Evolutionary conservation across 495 filamentous ascomycete species (phyloP).

Genomic region (Cairneyella variabilis): DNA sequence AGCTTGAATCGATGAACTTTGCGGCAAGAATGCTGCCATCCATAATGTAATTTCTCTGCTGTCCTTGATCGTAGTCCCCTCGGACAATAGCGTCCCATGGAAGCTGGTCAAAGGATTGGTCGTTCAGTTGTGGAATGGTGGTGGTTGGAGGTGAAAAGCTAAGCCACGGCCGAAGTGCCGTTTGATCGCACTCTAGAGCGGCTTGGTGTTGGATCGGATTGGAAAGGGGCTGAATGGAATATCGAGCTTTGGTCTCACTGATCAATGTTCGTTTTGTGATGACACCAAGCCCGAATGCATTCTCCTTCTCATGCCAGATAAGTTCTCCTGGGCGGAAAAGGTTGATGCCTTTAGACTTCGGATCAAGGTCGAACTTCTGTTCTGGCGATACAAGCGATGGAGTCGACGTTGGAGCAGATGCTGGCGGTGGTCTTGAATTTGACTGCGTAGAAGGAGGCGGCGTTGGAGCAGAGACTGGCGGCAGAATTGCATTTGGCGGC

Average conservation of each 20-base stretch:
- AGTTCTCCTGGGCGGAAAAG: constrained; percentile 56
- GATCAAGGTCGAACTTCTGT: constrained; percentile 28
- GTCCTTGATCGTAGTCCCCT: constrained; percentile 32
- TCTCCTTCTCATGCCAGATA: constrained; percentile 50
- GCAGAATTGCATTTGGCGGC: constrained; percentile 9
- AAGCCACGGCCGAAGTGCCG: constrained; percentile 54
- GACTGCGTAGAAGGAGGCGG: not conserved
- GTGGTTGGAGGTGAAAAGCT: too few species aligned
- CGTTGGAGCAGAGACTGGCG: not conserved
- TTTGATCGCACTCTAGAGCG: constrained; percentile 30
- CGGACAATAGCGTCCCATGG: constrained; percentile 45
- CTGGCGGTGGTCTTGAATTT: not conserved
- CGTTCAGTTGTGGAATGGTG: constrained; percentile 25
- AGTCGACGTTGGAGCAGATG: constrained; percentile 5
- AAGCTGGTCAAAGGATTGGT: constrained; percentile 41
- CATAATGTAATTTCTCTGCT: constrained; percentile 44
- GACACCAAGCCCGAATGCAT: constrained; percentile 57
- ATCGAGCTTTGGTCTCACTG: constrained; percentile 30
- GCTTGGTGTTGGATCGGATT: constrained; percentile 40
- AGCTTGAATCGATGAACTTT: constrained; percentile 52
- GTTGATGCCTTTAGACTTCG: constrained; percentile 35
- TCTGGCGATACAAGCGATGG: constrained; percentile 20
- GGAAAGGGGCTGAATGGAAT: constrained; percentile 49
- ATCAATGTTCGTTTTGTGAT: constrained; percentile 34
- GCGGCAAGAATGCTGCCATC: constrained; percentile 60